Evolutionary conservation across 2,329 filamentous ascomycete species (phyloP), one percentile per base, ranked within the genome.

Genomic region (Gremmenia infestans): DNA sequence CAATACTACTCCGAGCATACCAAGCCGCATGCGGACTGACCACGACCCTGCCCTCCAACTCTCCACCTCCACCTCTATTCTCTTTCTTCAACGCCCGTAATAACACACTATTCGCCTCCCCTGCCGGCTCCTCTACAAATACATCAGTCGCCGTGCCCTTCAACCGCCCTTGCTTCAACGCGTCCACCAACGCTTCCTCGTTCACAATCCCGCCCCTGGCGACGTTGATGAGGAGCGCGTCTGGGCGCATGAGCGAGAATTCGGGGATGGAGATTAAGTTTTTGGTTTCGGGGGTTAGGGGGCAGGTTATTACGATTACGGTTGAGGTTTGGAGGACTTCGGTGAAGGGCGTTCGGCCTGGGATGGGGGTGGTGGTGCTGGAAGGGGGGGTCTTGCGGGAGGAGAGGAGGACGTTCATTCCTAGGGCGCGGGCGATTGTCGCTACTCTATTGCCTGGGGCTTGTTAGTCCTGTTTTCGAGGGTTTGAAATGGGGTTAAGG

Each of bases 21-120:
- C 79, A 82, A 1, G 80, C 79, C 40, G 81, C 58, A 68, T 83
- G 80, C 17, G 79, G 78, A 48, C 72, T 78, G 42, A 80, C 61
- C 0, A 79, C 73, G 57, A 83, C 65, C 57, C 81, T 80, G 12
- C 80, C 72, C 19, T 73, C 71, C 50, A 72, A 69, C 2, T 70
- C 69, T 9, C 17, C 46, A 22, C 45, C 48, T 37, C 57, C 68
- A 49, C 46, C 8, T n/a, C n/a, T n/a, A n/a, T 2, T 2, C 2
- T 17, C 57, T 7, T 58, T 50, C 28, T 57, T 58, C 25, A 58
- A 63, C n/a, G 56, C 55, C 19, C 35, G 56, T 1, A 68, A 53
- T 9, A 68, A 32, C 0, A 58, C 14, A 37, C 53, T 61, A 56
- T 59, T 63, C 9, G 59, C 55, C 86, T 37, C 83, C 75, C 17